These are phyloP conservation scores for Cercospora zeae-maydis DNA, from an alignment of 2,329 filamentous ascomycete species.

Conservation along the genomic window DNA sequence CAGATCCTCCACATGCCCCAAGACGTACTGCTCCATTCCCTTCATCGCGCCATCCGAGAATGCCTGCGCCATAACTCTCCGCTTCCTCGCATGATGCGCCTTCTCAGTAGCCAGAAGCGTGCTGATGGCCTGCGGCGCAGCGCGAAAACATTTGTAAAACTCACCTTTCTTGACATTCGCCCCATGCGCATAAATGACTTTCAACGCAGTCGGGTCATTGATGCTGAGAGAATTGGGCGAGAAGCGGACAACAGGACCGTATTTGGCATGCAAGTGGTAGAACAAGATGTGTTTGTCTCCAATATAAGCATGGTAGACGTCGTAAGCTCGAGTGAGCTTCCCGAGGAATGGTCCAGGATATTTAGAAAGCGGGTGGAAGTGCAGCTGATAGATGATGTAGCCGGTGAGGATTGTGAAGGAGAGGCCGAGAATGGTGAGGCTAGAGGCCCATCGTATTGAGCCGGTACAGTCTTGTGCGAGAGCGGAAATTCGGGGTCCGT, in stretches of 20 bases:
- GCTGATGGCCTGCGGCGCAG: constrained; percentile 41
- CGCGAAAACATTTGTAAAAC: constrained; percentile 48
- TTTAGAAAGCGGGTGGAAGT: constrained; percentile 27
- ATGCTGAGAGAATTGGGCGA: constrained; percentile 29
- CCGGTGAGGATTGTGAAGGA: constrained; percentile 11
- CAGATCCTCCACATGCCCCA: constrained; percentile 24
- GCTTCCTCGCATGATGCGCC: constrained; percentile 44
- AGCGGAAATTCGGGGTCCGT: not conserved
- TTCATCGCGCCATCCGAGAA: constrained; percentile 39
- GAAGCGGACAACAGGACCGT: constrained; percentile 28
- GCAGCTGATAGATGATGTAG: constrained; percentile 27
- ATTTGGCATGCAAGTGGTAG: constrained; percentile 26
- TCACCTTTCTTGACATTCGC: constrained; percentile 49
- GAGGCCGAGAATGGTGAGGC: constrained; percentile 6
- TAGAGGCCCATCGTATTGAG: constrained; percentile 16
- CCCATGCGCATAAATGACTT: constrained; percentile 48
- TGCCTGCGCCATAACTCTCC: constrained; percentile 45
- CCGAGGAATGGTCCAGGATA: constrained; percentile 30
- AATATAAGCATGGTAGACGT: constrained; percentile 30
- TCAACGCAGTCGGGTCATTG: constrained; percentile 37
- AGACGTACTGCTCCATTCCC: constrained; percentile 27
- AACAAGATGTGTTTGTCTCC: constrained; percentile 31
- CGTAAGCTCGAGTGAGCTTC: constrained; percentile 24
- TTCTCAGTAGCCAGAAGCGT: constrained; percentile 47
- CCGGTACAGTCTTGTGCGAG: constrained; percentile 9